These are phyloP conservation scores for Myxozyma neotropica DNA, from an alignment of 805 yeast genomes.

Conservation along the genomic window DNA sequence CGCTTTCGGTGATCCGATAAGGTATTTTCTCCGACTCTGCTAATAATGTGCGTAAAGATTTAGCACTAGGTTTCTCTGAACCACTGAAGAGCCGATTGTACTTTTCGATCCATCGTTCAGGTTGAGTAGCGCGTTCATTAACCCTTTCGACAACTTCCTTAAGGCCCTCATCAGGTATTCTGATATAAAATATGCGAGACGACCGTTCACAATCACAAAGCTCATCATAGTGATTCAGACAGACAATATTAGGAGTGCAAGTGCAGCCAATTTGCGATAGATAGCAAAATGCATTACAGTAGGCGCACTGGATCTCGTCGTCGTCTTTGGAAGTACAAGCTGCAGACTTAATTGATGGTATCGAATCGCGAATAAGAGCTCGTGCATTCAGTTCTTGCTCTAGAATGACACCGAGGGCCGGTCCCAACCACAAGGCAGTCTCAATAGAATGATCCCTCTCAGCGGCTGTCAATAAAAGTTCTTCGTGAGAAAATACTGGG, in stretches of 20 bases:
- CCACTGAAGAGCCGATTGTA: constrained; percentile 47
- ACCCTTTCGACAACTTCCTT: constrained; percentile 45
- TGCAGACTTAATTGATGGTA: constrained; percentile 4
- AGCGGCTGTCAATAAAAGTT: constrained; percentile 36
- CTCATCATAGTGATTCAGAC: constrained; percentile 29
- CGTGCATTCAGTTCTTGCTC: constrained; percentile 27
- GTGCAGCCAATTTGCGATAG: constrained; percentile 29
- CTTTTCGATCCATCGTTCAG: constrained; percentile 55
- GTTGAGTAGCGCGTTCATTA: constrained; percentile 49
- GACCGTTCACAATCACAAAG: constrained; percentile 22
- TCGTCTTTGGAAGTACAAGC: constrained; percentile 3
- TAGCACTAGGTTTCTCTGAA: constrained; percentile 50
- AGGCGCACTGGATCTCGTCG: constrained; percentile 33
- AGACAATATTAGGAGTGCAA: constrained; percentile 24
- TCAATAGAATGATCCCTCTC: constrained; percentile 32
- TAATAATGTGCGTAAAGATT: constrained; percentile 49
- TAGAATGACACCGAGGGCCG: constrained; percentile 30
- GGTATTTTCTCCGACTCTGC: constrained; percentile 59
- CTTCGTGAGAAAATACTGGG: constrained; percentile 46
- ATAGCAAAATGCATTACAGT: constrained; percentile 35
- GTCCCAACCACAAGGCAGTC: constrained; percentile 35
- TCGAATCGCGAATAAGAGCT: constrained; percentile 6
- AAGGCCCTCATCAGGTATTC: constrained; percentile 57
- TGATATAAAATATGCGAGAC: constrained; percentile 12
- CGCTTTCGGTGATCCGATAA: constrained; percentile 46